These are phyloP conservation scores for Anacardium occidentale DNA, from an alignment of 345 rosid genomes.

Conservation along the genomic window DNA sequence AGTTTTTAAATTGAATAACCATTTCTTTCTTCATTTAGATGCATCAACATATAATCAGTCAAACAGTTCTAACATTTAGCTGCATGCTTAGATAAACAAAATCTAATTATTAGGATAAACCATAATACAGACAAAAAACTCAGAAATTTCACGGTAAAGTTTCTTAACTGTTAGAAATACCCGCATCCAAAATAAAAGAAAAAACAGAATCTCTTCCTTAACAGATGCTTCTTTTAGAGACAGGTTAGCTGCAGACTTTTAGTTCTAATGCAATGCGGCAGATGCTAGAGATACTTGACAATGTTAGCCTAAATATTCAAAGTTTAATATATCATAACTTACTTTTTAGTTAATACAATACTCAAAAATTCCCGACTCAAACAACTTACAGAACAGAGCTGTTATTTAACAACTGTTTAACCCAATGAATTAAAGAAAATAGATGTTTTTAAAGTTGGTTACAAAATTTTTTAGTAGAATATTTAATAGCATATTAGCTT, in stretches of 20 bases:
- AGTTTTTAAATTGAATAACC: not conserved
- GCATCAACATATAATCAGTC: not conserved
- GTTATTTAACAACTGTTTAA: too few relatives aligned
- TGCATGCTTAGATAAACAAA: not conserved
- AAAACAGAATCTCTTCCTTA: not conserved
- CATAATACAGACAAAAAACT: not conserved
- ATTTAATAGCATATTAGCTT: not conserved
- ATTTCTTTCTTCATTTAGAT: not conserved
- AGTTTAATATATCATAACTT: too few relatives aligned
- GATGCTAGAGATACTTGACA: not conserved
- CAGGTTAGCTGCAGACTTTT: not conserved
- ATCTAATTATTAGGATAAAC: not conserved
- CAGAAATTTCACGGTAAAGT: not conserved
- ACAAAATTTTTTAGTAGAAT: too few relatives aligned
- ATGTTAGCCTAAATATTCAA: not conserved
- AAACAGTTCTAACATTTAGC: too few relatives aligned
- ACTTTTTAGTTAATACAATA: too few relatives aligned
- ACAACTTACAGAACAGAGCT: too few relatives aligned
- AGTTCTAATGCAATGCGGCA: not conserved
- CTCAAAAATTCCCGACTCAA: too few relatives aligned
- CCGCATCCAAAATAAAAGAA: not conserved
- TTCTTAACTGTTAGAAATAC: not conserved
- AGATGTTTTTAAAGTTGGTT: too few relatives aligned
- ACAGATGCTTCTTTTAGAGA: not conserved
- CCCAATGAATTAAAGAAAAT: too few relatives aligned